Base-by-base conservation (phyloP, 75 land plant species). In the Sequoiadendron giganteum region DNA sequence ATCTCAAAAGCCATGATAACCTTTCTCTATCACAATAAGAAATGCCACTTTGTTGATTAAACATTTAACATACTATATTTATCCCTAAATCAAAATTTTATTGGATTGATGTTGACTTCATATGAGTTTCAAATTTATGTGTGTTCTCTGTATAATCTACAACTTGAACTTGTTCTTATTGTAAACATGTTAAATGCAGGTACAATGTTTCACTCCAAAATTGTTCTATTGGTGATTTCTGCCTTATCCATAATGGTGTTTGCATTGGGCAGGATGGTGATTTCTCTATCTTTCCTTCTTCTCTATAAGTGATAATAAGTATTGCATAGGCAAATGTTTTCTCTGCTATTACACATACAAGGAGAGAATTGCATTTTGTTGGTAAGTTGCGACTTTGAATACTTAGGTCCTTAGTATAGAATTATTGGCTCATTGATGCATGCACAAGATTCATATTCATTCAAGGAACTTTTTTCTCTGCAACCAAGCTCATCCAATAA, bases 191-290 rank as follows among this genome's bases (percentile, higher is more conserved):
- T n/a, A n/a, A 82, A 82, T 89, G 65, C 90, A 97, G 99, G 93
- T 98, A 90, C 86, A 98, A 98, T 91, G 96, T 91, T 65, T 89
- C 90, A 28, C 93, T 98, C 38, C 92, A 88, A 87, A 95, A 98
- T 86, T 97, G 99, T 89, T 89, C 90, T 36, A 54, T 98, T 42
- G 99, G 99, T 25, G 91, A 91, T 88, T 94, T 85, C 21, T 96
- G 99, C 89, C 86, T 91, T 56, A 91, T 98, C n/a, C 98, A 96
- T 85, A 87, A 87, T 91, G 99, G 99, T 72, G 97, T 92, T 0
- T 95, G 96, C 89, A 89, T 98, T 86, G 99, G 99, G 87, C 99
- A 98, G 89, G 98, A 98, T 94, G 99, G 99, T 97, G 86, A 88
- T 82, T 38, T 81, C 21, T 79, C 76, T 47, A 73, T 42, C 84